Base-by-base conservation (phyloP, 2,329 filamentous ascomycete species). In the Hymenoscyphus linearis region DNA sequence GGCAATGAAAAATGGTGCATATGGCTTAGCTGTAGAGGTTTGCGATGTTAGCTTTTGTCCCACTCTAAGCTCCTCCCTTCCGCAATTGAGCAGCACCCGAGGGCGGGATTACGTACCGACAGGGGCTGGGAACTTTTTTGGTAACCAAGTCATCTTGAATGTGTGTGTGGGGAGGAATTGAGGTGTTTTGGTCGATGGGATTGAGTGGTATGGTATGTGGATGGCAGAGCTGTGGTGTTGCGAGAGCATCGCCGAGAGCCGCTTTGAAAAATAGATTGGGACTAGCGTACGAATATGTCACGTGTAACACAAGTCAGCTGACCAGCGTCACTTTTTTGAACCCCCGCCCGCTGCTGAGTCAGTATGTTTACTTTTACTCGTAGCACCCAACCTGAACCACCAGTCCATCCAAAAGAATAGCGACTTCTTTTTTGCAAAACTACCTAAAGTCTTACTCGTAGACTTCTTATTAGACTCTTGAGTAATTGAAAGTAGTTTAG, bases 1-100 rank as follows among this genome's bases (percentile, higher is more conserved):
- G 76, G 93, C 93, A 78, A 84, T 83, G 83, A 93, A 95, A 86
- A 98, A 98, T 71, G 93, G 93, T 77, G 85, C 86, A 87, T 96
- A 87, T 72, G 93, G 92, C 83, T 85, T 85, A 81, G 91, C 93
- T 98, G 75, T 76, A 74, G 55, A 65, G 63, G 52, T 63, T 59
- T 58, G 18, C 27, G 13, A 52, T 26, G 44, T 58, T 53, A 58
- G 57, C 18, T 34, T 47, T 26, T 34, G 36, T 34, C 4, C 31
- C 36, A 22, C 18, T 18, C 40, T 13, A 50, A 25, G 26, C 36
- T 37, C 37, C 6, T 44, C 10, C 55, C 16, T 36, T 44, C 12
- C 25, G 35, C n/a, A 34, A 50, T 50, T 57, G 36, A 13, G 27
- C 27, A 13, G 22, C 6, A 53, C 55, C 58, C 44, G 54, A 35